phyloP scores from a whole-genome alignment of 192 early-diverging fungal species.

The Helicostylum pulchrum region DNA sequence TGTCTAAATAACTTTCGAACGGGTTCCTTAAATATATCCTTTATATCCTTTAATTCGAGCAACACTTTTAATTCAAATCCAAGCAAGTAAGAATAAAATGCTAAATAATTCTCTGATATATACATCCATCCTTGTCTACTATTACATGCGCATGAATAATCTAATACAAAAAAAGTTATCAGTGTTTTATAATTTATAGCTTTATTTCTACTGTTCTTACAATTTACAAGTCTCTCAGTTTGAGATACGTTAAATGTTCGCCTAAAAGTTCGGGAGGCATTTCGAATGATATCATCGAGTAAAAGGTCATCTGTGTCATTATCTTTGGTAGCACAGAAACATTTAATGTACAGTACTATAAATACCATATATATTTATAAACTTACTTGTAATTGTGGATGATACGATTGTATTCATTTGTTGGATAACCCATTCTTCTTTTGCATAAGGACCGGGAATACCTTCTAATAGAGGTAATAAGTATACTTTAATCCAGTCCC shows the following conservation, averaged over 20 bases:
- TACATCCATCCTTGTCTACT: conserved; percentile 95
- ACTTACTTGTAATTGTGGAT: background rate
- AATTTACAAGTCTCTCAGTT: conserved; percentile 88
- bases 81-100: conserved; percentile 94
- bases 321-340: conserved; percentile 41
- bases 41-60: conserved; percentile 89
- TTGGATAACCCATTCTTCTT: conserved; percentile 78
- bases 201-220: conserved; percentile 37
- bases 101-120: conserved; percentile 85
- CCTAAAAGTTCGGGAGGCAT: conserved; percentile 83
- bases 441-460: conserved; percentile 72
- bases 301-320: conserved; percentile 77
- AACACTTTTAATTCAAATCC: conserved; percentile 89
- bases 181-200: background rate
- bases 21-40: conserved; percentile 79
- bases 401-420: conserved; percentile 84
- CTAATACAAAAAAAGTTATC: conserved; percentile 29
- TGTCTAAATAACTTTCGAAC: conserved; percentile 88
- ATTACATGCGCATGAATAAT: conserved; percentile 91
- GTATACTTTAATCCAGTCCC: conserved; percentile 80
- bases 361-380: background rate
- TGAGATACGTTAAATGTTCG: conserved; percentile 82
- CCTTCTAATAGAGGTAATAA: conserved; percentile 47
- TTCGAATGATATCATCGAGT: conserved; percentile 83
- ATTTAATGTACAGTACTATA: background rate